Percentiles rank a stretch among this genome's conserved stretches.
phyloP scores from a whole-genome alignment of 2,329 filamentous ascomycete genomes.

The Colletotrichum higginsianum region DNA sequence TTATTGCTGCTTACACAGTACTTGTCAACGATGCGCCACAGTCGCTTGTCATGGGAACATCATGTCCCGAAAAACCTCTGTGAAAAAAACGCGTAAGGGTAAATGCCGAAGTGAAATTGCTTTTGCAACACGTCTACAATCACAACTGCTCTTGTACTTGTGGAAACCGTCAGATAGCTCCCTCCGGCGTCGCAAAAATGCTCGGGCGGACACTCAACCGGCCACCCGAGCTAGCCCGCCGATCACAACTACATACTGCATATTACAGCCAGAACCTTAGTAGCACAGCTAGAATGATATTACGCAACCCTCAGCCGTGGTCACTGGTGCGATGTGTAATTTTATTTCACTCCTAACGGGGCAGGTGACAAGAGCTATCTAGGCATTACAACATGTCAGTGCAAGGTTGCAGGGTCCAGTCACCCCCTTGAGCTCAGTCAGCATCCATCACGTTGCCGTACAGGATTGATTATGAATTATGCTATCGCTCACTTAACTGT shows the following conservation, averaged over 20 bases:
- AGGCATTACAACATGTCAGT: constrained; percentile 1
- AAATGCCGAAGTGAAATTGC: too few species aligned
- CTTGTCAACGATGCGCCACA: too few species aligned
- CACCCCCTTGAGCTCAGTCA: neutral
- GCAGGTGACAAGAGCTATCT: constrained; percentile 6
- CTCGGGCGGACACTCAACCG: neutral
- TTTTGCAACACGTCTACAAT: too few species aligned
- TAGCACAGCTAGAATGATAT: neutral
- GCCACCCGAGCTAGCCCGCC: constrained; percentile 13
- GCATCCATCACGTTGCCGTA: too few species aligned
- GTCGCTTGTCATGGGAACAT: too few species aligned
- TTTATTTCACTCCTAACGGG: neutral
- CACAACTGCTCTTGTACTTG: neutral
- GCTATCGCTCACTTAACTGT: too few species aligned
- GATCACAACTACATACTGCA: neutral
- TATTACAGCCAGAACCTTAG: too few species aligned
- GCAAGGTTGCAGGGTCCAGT: constrained; percentile 6
- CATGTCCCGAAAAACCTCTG: too few species aligned
- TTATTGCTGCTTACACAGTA: too few species aligned
- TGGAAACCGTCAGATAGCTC: too few species aligned
- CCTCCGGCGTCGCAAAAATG: neutral
- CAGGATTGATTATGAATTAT: too few species aligned
- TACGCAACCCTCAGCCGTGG: neutral
- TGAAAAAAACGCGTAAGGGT: too few species aligned
- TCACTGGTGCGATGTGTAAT: constrained; percentile 7